phyloP scores from a whole-genome alignment of 495 filamentous ascomycete genomes.

The Tuber umbilicatum region DNA sequence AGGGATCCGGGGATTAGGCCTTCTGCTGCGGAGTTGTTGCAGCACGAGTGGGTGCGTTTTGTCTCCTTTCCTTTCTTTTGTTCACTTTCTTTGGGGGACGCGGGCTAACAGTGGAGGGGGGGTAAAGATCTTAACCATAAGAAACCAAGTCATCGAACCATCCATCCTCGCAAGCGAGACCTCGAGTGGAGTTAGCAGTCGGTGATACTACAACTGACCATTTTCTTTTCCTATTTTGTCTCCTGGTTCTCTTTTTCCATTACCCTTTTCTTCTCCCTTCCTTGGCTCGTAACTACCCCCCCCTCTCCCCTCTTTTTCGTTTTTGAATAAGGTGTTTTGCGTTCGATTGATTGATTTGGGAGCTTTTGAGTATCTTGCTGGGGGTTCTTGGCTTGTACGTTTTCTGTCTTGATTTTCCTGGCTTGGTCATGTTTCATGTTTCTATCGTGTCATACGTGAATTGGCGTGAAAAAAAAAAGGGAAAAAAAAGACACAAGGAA shows the following conservation, averaged over 20 bases:
- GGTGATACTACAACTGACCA: background rate
- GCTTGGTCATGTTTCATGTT: background rate
- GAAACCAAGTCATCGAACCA: conserved; percentile 41
- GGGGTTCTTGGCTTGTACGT: background rate
- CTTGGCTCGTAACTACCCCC: too few relatives aligned
- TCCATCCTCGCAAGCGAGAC: conserved; percentile 36
- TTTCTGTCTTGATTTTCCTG: background rate
- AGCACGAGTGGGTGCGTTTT: conserved; percentile 84
- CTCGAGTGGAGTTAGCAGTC: conserved; percentile 8
- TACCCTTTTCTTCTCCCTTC: background rate
- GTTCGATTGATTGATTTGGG: background rate
- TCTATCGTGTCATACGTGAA: background rate
- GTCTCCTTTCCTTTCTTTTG: background rate
- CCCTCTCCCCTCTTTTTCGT: background rate
- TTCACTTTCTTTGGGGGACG: background rate
- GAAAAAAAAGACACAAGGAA: background rate
- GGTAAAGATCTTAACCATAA: conserved; percentile 36
- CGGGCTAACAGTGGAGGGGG: conserved; percentile 1
- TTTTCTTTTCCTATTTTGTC: background rate
- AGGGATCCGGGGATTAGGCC: conserved; percentile 72
- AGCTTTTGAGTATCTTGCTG: background rate
- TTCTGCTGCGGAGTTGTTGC: conserved; percentile 80
- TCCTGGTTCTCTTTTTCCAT: background rate
- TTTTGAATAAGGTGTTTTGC: background rate
- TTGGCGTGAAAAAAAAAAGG: background rate